Percentiles rank a stretch among this genome's conserved stretches.
These are phyloP conservation scores for Mycena sanguinolenta DNA, from an alignment of 768 basidiomycete genomes.

Conservation along the genomic window DNA sequence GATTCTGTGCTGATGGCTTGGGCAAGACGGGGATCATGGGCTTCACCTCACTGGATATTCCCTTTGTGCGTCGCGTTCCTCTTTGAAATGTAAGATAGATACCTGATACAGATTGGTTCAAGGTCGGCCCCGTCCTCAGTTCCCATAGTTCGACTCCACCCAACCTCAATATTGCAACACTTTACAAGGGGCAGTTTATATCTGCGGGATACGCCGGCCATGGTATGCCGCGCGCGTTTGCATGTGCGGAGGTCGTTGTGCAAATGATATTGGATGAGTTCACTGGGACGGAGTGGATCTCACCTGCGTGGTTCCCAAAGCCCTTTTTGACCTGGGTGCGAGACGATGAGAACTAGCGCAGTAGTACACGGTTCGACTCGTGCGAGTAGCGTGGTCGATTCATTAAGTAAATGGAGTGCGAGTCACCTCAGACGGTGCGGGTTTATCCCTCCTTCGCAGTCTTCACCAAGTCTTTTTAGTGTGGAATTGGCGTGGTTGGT, in stretches of 20 bases:
- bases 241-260: slow-evolving; percentile 56
- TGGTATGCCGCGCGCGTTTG: slow-evolving; percentile 71
- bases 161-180: no score
- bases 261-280: slow-evolving; percentile 61
- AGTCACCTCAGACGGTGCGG: no score
- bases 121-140: slow-evolving; percentile 65
- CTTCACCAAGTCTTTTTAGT: no score
- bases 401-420: no score
- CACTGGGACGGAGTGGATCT: slow-evolving; percentile 49
- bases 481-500: no score
- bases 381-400: no score
- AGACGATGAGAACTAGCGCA: neutral
- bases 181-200: slow-evolving; percentile 62
- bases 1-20: no score
- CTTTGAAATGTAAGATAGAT: neutral
- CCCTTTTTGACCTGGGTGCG: slow-evolving; percentile 46
- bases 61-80: slow-evolving; percentile 65
- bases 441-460: no score
- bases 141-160: neutral
- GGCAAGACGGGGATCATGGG: slow-evolving; percentile 88
- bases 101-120: neutral
- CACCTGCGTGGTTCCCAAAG: slow-evolving; percentile 65
- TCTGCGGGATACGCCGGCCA: slow-evolving; percentile 69
- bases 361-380: no score
- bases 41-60: slow-evolving; percentile 70